Conservation (phyloP, 352 stramenopile genomes). For the Poterioochromonas sp. region DNA sequence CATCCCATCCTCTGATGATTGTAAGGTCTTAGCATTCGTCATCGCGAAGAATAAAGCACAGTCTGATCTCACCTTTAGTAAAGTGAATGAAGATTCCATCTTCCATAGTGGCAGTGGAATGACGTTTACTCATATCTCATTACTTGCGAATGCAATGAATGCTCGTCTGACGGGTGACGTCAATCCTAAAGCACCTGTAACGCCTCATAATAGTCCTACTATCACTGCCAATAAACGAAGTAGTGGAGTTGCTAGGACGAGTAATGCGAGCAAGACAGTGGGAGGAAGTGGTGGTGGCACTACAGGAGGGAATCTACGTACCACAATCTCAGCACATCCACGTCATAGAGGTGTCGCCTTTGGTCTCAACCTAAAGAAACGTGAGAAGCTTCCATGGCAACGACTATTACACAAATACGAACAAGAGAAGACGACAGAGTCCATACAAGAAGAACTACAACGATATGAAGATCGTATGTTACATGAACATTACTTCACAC, state of each 20-base stretch:
- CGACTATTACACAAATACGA: background rate
- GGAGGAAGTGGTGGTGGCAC: no score
- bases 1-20: background rate
- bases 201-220: background rate
- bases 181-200: background rate
- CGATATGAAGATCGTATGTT: background rate
- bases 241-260: no score
- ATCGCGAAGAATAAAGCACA: constrained; percentile 25
- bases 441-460: background rate
- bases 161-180: background rate
- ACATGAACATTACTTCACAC: background rate
- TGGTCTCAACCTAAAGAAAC: no score
- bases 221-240: no score
- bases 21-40: background rate
- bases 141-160: background rate
- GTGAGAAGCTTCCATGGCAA: background rate
- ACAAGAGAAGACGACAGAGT: background rate
- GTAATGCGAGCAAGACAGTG: no score
- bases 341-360: background rate
- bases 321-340: background rate
- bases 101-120: background rate
- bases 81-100: background rate
- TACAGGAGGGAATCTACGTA: no score
- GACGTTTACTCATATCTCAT: background rate
- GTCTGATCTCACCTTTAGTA: background rate